Base-by-base conservation (phyloP, 192 early-diverging fungal genomes). In the Coemansia asiatica region DNA sequence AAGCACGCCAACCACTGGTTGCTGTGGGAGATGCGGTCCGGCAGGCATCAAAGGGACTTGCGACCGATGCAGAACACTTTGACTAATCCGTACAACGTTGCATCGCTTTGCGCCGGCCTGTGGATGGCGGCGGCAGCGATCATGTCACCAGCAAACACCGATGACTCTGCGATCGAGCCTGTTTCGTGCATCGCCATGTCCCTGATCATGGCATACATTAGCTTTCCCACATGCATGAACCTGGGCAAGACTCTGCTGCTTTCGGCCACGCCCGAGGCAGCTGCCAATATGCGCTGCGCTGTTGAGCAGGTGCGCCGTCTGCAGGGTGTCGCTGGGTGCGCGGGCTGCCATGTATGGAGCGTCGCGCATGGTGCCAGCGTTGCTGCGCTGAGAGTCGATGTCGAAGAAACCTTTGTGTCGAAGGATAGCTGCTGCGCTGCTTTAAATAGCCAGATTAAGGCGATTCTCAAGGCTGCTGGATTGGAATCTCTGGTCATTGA, bases 111-210 rank as follows among this genome's bases (percentile, higher is more conserved):
- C 58, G 77, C 66, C 2, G 68, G 72, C 0, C 10, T 63, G 59
- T 80, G 72, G 68, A 67, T 75, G 62, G 3, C 59, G 27, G 53
- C 38, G 6, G 50, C 68, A 60, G 33, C 66, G 5, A 31, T 67
- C 15, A 64, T 79, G 44, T 50, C 60, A 19, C 66, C 68, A n/a
- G 28, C 71, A 8, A 38, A 18, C 19, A 38, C 48, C 47, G 66
- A 74, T 26, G 72, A 70, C 35, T 64, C 71, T 1, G 40, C 31
- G n/a, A 54, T 70, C 7, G 78, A 80, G 72, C 78, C 78, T 6
- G 21, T 63, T 9, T 67, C 71, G 1, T 80, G 78, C n/a, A 29
- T 80, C 13, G 28, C 71, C 13, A 50, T 75, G 9, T 71, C 78
- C 0, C 60, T 21, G 5, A 29, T 68, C 5, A 75, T 75, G 78